These are phyloP conservation scores for Blastocystis sp. DNA, from an alignment of 352 stramenopile species.

Conservation along the genomic window DNA sequence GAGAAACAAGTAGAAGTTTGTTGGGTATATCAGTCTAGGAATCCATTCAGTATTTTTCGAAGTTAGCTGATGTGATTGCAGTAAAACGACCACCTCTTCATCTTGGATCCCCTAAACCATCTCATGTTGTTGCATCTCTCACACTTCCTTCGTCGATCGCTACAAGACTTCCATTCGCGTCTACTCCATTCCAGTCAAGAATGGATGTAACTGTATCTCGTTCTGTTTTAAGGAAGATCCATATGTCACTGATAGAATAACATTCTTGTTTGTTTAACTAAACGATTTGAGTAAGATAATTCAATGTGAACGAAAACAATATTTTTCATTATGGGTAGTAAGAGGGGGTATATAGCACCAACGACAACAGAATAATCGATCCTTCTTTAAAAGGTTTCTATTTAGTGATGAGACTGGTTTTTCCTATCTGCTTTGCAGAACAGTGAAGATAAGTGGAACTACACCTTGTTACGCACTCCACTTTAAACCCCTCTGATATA, in stretches of 20 bases:
- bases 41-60: not conserved
- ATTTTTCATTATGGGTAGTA: constrained; percentile 51
- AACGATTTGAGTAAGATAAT: no score
- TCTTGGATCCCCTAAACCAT: no score
- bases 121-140: no score
- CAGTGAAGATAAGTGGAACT: constrained; percentile 55
- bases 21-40: not conserved
- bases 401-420: constrained; percentile 51
- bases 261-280: not conserved
- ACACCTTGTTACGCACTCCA: constrained; percentile 58
- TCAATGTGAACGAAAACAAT: not conserved
- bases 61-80: not conserved
- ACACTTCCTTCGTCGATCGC: no score
- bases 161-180: no score
- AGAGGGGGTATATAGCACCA: not conserved
- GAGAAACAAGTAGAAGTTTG: not conserved
- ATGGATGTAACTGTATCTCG: not conserved
- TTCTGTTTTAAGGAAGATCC: not conserved
- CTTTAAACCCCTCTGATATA: constrained; percentile 62
- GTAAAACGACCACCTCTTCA: not conserved
- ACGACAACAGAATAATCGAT: not conserved
- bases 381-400: constrained; percentile 61
- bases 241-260: constrained; percentile 4
- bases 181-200: no score
- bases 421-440: constrained; percentile 55